phyloP scores from a whole-genome alignment of 306 rosid species.

The Quercus mongolica region DNA sequence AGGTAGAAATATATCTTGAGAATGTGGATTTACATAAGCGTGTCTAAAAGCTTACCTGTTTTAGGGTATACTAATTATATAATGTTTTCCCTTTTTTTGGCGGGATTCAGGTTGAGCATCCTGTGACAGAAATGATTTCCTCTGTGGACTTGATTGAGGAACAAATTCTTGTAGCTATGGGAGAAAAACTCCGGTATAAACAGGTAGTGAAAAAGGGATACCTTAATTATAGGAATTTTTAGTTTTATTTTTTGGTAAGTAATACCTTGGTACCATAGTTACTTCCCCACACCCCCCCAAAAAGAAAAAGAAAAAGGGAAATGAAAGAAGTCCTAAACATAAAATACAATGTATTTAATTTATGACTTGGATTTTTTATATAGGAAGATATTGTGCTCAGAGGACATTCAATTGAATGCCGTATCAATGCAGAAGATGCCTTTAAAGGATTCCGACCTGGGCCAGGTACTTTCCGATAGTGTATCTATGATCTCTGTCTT shows the following conservation, averaged over 20 bases:
- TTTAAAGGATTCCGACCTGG: conserved; percentile 96
- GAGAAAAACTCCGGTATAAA: conserved; percentile 72
- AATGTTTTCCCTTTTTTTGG: not conserved
- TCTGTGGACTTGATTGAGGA: conserved; percentile 95
- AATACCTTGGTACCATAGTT: not conserved
- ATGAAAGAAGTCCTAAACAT: not conserved
- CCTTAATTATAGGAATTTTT: not conserved
- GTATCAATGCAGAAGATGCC: conserved; percentile 98
- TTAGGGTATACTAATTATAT: not conserved
- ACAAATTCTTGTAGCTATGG: conserved; percentile 93
- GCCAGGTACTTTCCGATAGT: conserved; percentile 57
- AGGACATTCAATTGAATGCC: conserved; percentile 98
- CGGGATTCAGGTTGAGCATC: conserved; percentile 85
- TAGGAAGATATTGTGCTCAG: conserved; percentile 94
- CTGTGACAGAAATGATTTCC: conserved; percentile 98
- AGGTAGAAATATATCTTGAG: conserved; percentile 48
- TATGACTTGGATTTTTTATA: conserved; percentile 20
- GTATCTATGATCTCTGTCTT: conserved; percentile 17
- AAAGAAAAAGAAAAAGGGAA: too few relatives aligned
- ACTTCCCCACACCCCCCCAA: too few relatives aligned
- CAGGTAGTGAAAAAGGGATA: conserved; percentile 53
- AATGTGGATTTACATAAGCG: not conserved
- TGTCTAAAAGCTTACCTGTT: not conserved
- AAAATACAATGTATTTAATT: conserved; percentile 10
- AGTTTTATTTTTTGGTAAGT: not conserved